Percentiles rank a stretch among this genome's conserved stretches.
phyloP scores from a whole-genome alignment of 345 rosid genomes.

The Eucalyptus pumila region DNA sequence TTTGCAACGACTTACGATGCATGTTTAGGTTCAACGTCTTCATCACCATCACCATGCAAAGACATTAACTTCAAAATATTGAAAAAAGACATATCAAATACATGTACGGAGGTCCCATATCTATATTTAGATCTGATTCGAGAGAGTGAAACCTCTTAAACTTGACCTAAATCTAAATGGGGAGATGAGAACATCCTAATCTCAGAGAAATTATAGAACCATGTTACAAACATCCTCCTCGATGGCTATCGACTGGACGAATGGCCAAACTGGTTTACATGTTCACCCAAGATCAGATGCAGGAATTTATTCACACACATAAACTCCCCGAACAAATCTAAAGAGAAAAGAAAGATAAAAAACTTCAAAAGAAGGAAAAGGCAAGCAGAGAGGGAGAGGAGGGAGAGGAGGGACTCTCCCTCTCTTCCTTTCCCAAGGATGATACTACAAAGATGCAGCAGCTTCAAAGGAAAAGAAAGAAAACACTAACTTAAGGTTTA shows the following conservation, averaged over 20 bases:
- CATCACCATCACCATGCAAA: neutral
- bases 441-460: accelerated
- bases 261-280: neutral
- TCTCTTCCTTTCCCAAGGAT: neutral
- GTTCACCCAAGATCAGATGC: neutral
- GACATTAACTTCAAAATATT: neutral
- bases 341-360: neutral
- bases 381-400: neutral
- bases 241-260: accelerated
- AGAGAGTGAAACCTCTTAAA: neutral
- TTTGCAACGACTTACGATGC: neutral
- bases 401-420: neutral
- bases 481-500: neutral
- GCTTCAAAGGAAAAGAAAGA: neutral
- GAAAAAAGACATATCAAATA: neutral
- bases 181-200: neutral
- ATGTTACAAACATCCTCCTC: neutral
- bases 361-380: neutral
- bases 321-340: neutral
- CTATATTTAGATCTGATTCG: neutral
- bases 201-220: neutral
- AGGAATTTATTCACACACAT: neutral
- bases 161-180: neutral
- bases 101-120: neutral
- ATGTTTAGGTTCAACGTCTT: neutral